phyloP scores from a whole-genome alignment of 805 yeast genomes.

The Hanseniaspora jakobsenii region DNA sequence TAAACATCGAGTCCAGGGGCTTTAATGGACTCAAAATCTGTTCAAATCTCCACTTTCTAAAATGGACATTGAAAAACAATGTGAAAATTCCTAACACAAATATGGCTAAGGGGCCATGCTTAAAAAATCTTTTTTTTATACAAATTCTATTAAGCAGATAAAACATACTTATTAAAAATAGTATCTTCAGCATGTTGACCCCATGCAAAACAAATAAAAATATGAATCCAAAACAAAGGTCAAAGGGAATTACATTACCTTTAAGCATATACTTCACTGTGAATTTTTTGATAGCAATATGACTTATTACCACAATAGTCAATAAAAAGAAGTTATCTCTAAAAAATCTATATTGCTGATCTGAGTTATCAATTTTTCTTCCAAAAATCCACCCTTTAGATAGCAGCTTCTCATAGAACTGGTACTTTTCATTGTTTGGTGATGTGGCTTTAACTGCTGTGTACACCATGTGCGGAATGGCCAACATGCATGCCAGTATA shows the following conservation, averaged over 20 bases:
- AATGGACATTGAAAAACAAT: slow-evolving; percentile 64
- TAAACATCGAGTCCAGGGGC: slow-evolving; percentile 47
- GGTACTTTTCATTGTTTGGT: slow-evolving; percentile 62
- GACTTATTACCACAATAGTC: slow-evolving; percentile 42
- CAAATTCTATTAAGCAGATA: slow-evolving; percentile 3
- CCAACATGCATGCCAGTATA: slow-evolving; percentile 46
- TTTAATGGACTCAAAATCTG: slow-evolving; percentile 29
- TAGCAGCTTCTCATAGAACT: slow-evolving; percentile 46
- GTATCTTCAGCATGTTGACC: slow-evolving; percentile 39
- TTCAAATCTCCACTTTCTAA: slow-evolving; percentile 43
- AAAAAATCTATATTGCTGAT: slow-evolving; percentile 76
- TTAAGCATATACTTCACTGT: slow-evolving; percentile 13
- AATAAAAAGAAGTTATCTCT: slow-evolving; percentile 65
- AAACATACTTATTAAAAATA: slow-evolving; percentile 16
- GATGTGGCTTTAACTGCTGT: slow-evolving; percentile 74
- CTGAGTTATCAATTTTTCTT: slow-evolving; percentile 84
- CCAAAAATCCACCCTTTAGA: slow-evolving; percentile 85
- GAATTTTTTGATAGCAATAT: slow-evolving; percentile 39
- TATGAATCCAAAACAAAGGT: slow-evolving; percentile 54
- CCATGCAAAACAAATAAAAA: slow-evolving; percentile 75
- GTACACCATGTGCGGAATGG: slow-evolving; percentile 71
- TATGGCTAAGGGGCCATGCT: slow-evolving; percentile 25
- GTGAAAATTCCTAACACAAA: slow-evolving; percentile 78
- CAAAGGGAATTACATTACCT: slow-evolving; percentile 48
- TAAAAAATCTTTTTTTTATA: slow-evolving; percentile 13